phyloP scores from a whole-genome alignment of 306 rosid genomes.

The Alnus rubra region DNA sequence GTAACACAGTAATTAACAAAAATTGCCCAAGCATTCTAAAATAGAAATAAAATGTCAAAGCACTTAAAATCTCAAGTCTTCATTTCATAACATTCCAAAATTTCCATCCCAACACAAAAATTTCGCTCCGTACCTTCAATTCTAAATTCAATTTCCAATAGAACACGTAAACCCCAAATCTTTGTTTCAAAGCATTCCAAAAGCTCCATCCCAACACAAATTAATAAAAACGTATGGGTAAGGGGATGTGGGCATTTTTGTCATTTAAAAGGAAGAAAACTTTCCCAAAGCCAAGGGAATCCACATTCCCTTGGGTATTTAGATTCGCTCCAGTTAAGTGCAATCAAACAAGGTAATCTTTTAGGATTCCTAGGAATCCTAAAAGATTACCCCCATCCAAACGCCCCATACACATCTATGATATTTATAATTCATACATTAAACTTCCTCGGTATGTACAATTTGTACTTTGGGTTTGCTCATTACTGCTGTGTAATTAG shows the following conservation, averaged over 20 bases:
- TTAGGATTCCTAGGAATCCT: too few species aligned
- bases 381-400: too few species aligned
- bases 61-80: neutral
- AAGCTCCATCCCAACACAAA: too few species aligned
- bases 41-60: neutral
- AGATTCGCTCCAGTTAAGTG: too few species aligned
- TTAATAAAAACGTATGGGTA: too few species aligned
- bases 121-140: neutral
- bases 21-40: neutral
- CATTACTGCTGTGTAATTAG: neutral
- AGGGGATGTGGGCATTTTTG: too few species aligned
- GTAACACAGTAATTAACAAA: neutral
- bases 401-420: neutral
- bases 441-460: slow-evolving; percentile 8
- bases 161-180: neutral
- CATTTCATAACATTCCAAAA: neutral
- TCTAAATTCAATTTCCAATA: neutral
- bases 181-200: too few species aligned
- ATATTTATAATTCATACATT: slow-evolving; percentile 10
- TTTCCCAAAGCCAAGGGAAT: too few species aligned
- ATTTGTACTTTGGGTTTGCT: neutral
- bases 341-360: too few species aligned
- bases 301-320: too few species aligned
- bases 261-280: too few species aligned
- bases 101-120: neutral